A percentile compares a stretch with the other conserved stretches of the same genome.
Conservation (phyloP, 805 yeast species). For the Candida ovalis region DNA sequence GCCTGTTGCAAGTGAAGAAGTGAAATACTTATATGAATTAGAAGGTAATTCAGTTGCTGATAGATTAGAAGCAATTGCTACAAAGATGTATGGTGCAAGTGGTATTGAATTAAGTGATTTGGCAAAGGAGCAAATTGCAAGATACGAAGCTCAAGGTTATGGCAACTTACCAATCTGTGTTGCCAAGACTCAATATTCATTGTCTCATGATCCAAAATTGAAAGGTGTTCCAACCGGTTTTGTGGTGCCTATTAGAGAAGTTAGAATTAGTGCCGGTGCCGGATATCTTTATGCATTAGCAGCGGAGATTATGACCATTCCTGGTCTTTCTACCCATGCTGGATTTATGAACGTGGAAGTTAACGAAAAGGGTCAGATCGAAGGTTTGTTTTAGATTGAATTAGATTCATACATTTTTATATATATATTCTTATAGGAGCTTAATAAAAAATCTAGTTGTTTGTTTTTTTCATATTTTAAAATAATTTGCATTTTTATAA, state of each 20-base stretch:
- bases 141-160: constrained; percentile 71
- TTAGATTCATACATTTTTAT: background rate
- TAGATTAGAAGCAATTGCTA: constrained; percentile 63
- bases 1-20: constrained; percentile 16
- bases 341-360: constrained; percentile 88
- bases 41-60: constrained; percentile 55
- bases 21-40: constrained; percentile 55
- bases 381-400: constrained; percentile 60
- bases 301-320: constrained; percentile 82
- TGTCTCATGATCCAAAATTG: constrained; percentile 76
- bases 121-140: constrained; percentile 66
- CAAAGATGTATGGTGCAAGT: constrained; percentile 74
- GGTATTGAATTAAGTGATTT: constrained; percentile 64
- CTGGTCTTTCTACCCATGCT: constrained; percentile 81
- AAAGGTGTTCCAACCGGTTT: constrained; percentile 83
- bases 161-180: constrained; percentile 77
- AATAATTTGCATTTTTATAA: too few relatives aligned
- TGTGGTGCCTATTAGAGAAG: constrained; percentile 77
- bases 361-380: constrained; percentile 74
- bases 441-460: background rate
- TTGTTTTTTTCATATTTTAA: background rate
- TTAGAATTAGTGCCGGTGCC: constrained; percentile 83
- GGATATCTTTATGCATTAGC: constrained; percentile 83
- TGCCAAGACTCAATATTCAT: constrained; percentile 82
- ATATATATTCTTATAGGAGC: background rate